Evolutionary conservation across 495 filamentous ascomycete species (phyloP).

Genomic region (Thermothielavioides terrestris): DNA sequence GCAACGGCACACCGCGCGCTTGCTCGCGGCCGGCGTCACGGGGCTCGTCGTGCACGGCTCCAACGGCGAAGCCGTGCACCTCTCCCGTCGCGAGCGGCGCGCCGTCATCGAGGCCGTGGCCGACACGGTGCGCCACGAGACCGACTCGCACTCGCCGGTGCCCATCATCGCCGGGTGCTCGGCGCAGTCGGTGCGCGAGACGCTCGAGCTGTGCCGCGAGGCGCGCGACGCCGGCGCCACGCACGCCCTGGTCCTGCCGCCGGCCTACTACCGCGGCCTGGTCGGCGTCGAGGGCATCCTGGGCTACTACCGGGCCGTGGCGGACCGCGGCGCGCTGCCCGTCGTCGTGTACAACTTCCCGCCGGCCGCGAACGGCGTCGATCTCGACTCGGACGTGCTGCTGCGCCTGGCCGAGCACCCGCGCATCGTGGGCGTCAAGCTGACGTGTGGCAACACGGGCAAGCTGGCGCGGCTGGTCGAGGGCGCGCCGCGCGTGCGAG

Average conservation of each 20-base stretch:
- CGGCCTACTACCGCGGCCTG: conserved; percentile 71
- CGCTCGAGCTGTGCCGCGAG: conserved; percentile 70
- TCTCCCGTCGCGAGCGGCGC: conserved; percentile 61
- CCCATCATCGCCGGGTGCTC: conserved; percentile 62
- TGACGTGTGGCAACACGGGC: conserved; percentile 81
- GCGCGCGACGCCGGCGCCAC: conserved; percentile 69
- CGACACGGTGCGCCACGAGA: conserved; percentile 55
- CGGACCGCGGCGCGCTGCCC: conserved; percentile 58
- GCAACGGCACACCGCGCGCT: conserved; percentile 61
- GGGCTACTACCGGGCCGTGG: conserved; percentile 64
- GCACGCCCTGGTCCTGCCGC: conserved; percentile 76
- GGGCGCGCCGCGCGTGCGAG: conserved; percentile 35
- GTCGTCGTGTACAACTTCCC: conserved; percentile 83
- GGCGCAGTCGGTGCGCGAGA: conserved; percentile 77
- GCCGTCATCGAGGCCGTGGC: conserved; percentile 66
- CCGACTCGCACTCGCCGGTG: conserved; percentile 60
- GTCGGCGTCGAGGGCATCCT: conserved; percentile 61
- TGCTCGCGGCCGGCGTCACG: conserved; percentile 60
- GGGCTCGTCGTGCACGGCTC: conserved; percentile 76
- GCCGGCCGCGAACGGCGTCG: conserved; percentile 70
- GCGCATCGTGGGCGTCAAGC: conserved; percentile 74
- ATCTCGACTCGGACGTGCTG: conserved; percentile 74
- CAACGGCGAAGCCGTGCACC: conserved; percentile 82
- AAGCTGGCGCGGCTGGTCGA: conserved; percentile 74
- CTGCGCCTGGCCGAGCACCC: conserved; percentile 64